Base-by-base conservation (phyloP, 352 stramenopile genomes). In the Pythium biforme region DNA sequence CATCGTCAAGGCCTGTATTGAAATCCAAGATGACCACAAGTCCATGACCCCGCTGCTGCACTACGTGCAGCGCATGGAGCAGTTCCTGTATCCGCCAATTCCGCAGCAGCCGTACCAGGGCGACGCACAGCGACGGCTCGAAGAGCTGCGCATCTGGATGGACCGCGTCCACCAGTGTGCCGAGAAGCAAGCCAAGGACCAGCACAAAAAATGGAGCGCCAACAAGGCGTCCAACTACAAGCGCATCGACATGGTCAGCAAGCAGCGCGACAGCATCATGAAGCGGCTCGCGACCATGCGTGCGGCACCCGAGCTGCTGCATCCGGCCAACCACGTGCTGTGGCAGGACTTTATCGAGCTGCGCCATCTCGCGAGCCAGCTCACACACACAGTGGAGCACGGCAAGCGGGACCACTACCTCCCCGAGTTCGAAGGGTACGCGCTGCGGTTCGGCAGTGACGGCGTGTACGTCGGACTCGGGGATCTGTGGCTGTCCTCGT, bases 261-360 rank as follows among this genome's bases (percentile, higher is more conserved):
- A 80, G 49, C 83, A 92, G 45, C 81, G 79, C 11, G 59, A 73
- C 29, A 79, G 64, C 25, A 89, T 92, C 33, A 73, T 83, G 9
- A 76, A 81, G 23, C 81, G 75, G 47, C 70, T 92, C 4, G 76
- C 87, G 9, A 73, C 74, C n/a, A 89, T 89, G 77, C 79, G 70
- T 2, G 69, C 69, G 3, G 70, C 72, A 14, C 54, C 55, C 5
- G 63, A 56, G n/a, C 68, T 83, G 9, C 45, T 86, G 22, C 71
- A 68, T 15, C 79, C 77, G 4, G 77, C 82, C 9, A 86, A 88
- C 34, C 72, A 79, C 20, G 45, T 47, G 0, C 41, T 79, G 20
- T 87, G 78, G 80, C 68, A 77, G n/a, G 83, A 90, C 49, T 90
- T 85, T 45, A 77, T 89, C 45, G 83, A 92, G 49, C 52, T 92